A percentile compares a stretch with the other conserved stretches of the same genome.
Conservation (phyloP, 164 flowering plant species). For the Piper longum region DNA sequence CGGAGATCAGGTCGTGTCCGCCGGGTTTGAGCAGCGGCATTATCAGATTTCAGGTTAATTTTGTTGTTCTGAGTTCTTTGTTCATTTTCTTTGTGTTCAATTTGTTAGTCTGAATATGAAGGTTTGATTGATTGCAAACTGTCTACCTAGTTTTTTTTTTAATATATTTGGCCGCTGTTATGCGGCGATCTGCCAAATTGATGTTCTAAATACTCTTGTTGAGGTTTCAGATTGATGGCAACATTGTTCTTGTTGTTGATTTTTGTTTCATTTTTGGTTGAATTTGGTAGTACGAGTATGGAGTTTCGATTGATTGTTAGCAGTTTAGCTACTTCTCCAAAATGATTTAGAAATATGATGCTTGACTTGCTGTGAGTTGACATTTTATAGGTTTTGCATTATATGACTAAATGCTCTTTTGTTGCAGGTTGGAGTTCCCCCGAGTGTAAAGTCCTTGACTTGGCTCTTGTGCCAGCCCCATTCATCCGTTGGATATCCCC, state of each 20-base stretch:
- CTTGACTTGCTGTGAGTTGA: neutral
- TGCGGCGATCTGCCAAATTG: neutral
- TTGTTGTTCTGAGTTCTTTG: neutral
- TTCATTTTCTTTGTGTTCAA: neutral
- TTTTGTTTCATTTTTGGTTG: neutral
- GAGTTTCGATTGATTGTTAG: neutral
- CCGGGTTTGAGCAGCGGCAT: conserved; percentile 45
- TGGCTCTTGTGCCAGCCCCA: conserved; percentile 58
- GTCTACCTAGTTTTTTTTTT: neutral
- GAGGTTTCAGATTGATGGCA: neutral
- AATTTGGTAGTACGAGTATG: neutral
- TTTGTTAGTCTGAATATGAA: neutral
- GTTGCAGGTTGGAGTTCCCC: conserved; percentile 70
- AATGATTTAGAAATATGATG: neutral
- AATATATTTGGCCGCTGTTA: neutral
- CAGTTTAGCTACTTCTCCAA: neutral
- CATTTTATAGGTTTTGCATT: neutral
- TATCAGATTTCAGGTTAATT: conserved; percentile 57
- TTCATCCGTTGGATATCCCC: conserved; percentile 46
- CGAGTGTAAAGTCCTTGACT: conserved; percentile 55
- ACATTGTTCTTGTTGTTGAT: neutral
- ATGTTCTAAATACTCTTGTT: neutral
- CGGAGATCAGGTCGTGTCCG: conserved; percentile 41
- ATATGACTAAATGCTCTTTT: neutral
- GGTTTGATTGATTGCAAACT: neutral